Percentiles rank a stretch among this genome's conserved stretches.
These are phyloP conservation scores for Thelephora ganbajun DNA, from an alignment of 768 basidiomycete species.

Conservation along the genomic window DNA sequence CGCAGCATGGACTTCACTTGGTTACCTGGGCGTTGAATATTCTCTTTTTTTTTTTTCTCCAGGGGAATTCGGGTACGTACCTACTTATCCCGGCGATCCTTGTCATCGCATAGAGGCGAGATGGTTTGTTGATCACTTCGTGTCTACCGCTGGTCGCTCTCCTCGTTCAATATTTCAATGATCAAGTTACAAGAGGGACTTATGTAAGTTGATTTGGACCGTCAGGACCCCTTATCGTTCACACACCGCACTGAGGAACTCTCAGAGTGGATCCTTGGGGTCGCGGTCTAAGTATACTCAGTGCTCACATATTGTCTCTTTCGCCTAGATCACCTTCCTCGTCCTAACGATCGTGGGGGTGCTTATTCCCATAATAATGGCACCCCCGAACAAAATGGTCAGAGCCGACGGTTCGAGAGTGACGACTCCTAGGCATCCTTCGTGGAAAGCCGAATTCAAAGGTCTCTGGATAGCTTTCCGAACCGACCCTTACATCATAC, in stretches of 20 bases:
- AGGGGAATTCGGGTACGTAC: conserved; percentile 20
- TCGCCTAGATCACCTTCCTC: conserved; percentile 55
- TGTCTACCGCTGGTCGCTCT: not conserved
- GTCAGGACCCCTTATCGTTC: not conserved
- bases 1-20: too few species aligned
- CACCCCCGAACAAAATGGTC: conserved; percentile 55
- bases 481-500: conserved; percentile 57
- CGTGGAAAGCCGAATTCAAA: conserved; percentile 64
- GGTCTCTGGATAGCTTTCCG: conserved; percentile 55
- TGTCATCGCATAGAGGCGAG: not conserved
- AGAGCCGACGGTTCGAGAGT: conserved; percentile 67
- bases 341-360: conserved; percentile 60
- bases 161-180: conserved; percentile 1
- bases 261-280: too few species aligned
- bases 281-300: too few species aligned
- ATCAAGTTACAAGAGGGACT: conserved; percentile 52
- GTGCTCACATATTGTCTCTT: not conserved
- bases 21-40: not conserved
- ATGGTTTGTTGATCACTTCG: not conserved
- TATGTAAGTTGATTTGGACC: conserved; percentile 35
- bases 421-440: conserved; percentile 45
- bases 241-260: too few species aligned
- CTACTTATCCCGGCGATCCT: not conserved
- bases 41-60: conserved; percentile 1
- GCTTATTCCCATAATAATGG: conserved; percentile 53